Percentiles rank a stretch among this genome's conserved stretches.
phyloP scores from a whole-genome alignment of 2,329 filamentous ascomycete genomes.

The Fusarium mangiferae region DNA sequence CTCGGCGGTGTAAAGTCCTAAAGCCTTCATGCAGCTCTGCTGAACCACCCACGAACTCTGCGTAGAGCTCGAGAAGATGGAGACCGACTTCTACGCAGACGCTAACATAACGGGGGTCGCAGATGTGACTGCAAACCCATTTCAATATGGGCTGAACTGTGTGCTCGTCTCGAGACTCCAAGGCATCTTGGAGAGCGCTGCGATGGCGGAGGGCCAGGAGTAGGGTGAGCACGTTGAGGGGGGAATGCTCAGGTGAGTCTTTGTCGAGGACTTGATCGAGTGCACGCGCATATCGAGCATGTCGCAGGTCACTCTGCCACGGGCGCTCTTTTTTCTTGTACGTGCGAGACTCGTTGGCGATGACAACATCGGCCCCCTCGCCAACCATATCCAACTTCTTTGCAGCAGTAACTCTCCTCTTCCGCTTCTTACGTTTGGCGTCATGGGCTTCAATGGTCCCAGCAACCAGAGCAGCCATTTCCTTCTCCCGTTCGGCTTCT shows the following conservation, averaged over 20 bases:
- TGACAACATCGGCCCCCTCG: constrained; percentile 87
- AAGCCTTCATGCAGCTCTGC: constrained; percentile 78
- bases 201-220: constrained; percentile 88
- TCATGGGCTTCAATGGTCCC: constrained; percentile 84
- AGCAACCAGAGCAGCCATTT: constrained; percentile 83
- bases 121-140: constrained; percentile 84
- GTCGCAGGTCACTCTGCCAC: constrained; percentile 86
- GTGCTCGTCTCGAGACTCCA: constrained; percentile 83
- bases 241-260: constrained; percentile 61
- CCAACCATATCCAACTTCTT: constrained; percentile 80
- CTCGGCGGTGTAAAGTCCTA: constrained; percentile 73
- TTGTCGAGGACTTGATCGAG: constrained; percentile 80
- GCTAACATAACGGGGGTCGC: constrained; percentile 82
- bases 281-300: constrained; percentile 79
- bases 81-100: constrained; percentile 86
- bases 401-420: constrained; percentile 60
- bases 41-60: constrained; percentile 79
- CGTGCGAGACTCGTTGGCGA: constrained; percentile 73
- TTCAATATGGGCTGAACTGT: constrained; percentile 83
- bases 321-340: constrained; percentile 69
- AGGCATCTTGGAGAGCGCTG: constrained; percentile 81
- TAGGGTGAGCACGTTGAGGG: constrained; percentile 76
- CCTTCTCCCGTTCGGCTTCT: constrained; percentile 80
- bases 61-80: constrained; percentile 87
- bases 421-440: constrained; percentile 74